Percentiles rank a stretch among this genome's conserved stretches.
These are phyloP conservation scores for Trichodelitschia bisporula DNA, from an alignment of 495 filamentous ascomycete genomes.

Conservation along the genomic window DNA sequence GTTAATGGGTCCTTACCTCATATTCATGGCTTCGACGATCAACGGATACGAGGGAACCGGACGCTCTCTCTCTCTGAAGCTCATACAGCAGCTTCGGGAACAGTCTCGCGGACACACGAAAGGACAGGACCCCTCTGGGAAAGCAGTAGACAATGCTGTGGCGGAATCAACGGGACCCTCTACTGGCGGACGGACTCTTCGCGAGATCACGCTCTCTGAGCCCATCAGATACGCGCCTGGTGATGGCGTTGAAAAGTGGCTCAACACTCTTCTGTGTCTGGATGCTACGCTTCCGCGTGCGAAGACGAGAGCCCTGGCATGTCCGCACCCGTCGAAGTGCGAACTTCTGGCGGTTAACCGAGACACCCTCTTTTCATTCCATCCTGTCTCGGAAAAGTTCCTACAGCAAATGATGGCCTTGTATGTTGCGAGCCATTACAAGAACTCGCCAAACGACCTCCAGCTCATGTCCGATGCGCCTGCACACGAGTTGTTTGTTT, in stretches of 20 bases:
- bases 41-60: constrained; percentile 98
- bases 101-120: constrained; percentile 40
- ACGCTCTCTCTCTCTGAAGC: constrained; percentile 77
- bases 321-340: constrained; percentile 72
- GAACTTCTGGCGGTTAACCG: constrained; percentile 84
- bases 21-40: constrained; percentile 99
- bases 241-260: constrained; percentile 84
- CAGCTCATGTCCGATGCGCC: constrained; percentile 96
- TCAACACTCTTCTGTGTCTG: constrained; percentile 82
- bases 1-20: constrained; percentile 90
- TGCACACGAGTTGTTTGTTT: constrained; percentile 86
- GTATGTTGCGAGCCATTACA: constrained; percentile 96
- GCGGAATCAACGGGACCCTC: constrained; percentile 42
- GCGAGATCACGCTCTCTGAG: constrained; percentile 78
- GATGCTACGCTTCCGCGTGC: constrained; percentile 71
- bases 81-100: constrained; percentile 92
- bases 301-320: constrained; percentile 48
- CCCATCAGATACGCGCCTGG: constrained; percentile 87
- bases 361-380: constrained; percentile 94
- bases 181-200: constrained; percentile 48
- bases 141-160: constrained; percentile 34
- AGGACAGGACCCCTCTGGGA: no score
- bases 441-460: constrained; percentile 93
- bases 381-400: constrained; percentile 89
- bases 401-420: constrained; percentile 95